These are phyloP conservation scores for Panicum hallii DNA, from an alignment of 202 grass and related monocot genomes.

Conservation along the genomic window DNA sequence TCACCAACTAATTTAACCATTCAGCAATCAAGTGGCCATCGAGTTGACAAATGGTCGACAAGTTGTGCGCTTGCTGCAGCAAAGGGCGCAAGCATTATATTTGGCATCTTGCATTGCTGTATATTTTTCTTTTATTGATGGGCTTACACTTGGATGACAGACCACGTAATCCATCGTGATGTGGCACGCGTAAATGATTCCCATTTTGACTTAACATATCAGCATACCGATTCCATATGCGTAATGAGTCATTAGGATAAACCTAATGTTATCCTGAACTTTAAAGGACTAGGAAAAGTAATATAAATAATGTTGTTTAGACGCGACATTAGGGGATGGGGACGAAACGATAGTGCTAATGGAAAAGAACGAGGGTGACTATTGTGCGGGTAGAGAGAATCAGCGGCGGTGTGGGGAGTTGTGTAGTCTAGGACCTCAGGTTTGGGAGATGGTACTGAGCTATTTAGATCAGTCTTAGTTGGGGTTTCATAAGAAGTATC, in stretches of 20 bases:
- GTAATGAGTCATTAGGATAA: not conserved
- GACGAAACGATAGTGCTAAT: no score
- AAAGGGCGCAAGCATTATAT: slow-evolving; percentile 15
- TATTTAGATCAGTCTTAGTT: no score
- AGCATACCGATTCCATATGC: not conserved
- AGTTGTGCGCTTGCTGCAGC: slow-evolving; percentile 23
- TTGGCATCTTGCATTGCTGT: not conserved
- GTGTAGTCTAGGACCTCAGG: no score
- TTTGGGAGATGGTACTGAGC: no score
- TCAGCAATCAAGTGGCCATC: not conserved
- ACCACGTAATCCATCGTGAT: not conserved
- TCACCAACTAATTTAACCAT: not conserved
- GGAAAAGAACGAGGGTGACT: no score
- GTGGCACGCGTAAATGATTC: not conserved
- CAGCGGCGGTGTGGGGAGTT: no score
- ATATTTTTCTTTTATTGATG: not conserved
- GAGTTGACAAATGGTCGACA: slow-evolving; percentile 18
- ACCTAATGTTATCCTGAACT: not conserved
- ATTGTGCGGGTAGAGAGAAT: no score
- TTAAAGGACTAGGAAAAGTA: not conserved
- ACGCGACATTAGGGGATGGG: no score
- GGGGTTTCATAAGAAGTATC: no score
- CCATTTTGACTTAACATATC: not conserved
- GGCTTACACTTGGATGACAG: not conserved
- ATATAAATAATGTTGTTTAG: no score